Conservation (phyloP, 2,329 filamentous ascomycete genomes). For the Colletotrichum coccodes region DNA sequence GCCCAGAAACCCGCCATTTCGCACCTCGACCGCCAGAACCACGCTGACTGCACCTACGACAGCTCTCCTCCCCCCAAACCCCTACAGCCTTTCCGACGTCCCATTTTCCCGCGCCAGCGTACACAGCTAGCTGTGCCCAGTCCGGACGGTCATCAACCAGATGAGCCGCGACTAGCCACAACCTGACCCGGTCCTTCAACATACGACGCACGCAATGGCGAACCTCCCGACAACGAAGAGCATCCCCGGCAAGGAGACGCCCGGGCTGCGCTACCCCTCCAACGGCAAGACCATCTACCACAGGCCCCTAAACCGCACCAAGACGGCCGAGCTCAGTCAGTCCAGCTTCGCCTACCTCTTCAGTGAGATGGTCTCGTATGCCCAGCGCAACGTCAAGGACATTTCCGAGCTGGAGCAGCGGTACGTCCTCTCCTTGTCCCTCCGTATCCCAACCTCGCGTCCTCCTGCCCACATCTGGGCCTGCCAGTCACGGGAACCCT, state of each 20-base stretch:
- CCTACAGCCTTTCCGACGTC: conserved; percentile 19
- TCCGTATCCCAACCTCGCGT: not conserved
- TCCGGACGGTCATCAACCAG: not conserved
- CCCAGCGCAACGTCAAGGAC: conserved; percentile 88
- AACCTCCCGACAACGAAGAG: conserved; percentile 60
- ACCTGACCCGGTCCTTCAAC: not conserved
- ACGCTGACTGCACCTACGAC: not conserved
- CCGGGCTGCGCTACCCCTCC: conserved; percentile 85
- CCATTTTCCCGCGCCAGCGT: conserved; percentile 3
- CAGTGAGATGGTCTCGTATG: conserved; percentile 95
- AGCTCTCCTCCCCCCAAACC: not conserved
- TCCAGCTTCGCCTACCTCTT: conserved; percentile 97
- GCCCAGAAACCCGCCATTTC: not conserved
- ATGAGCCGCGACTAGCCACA: not conserved
- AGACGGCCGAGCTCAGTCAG: conserved; percentile 89
- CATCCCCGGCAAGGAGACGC: conserved; percentile 56
- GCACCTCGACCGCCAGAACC: not conserved
- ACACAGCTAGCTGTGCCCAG: not conserved
- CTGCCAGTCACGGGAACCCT: conserved; percentile 25
- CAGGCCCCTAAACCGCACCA: conserved; percentile 89
- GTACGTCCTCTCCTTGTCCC: conserved; percentile 55
- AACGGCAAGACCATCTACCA: conserved; percentile 99
- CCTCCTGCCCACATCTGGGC: too few relatives aligned
- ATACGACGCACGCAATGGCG: conserved; percentile 51
- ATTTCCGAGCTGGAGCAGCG: conserved; percentile 94